These are phyloP conservation scores for Pseudozyma flocculosa DNA, from an alignment of 1,284 basidiomycete genomes.

Conservation along the genomic window DNA sequence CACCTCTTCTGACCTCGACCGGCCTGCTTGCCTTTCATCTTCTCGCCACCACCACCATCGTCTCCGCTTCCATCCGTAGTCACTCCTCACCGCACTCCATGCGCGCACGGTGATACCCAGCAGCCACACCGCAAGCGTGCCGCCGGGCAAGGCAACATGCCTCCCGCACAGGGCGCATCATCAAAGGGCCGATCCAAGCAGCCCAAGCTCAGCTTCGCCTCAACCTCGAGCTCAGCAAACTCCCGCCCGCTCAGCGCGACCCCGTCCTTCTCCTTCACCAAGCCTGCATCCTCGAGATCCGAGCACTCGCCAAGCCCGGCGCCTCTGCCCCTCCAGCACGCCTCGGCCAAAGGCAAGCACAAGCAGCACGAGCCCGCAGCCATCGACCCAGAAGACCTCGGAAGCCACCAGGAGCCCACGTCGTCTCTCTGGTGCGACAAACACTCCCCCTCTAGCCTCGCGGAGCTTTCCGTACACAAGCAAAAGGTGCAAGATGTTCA, in stretches of 20 bases:
- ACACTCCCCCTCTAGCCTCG: conserved; percentile 5
- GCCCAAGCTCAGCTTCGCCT: conserved; percentile 33
- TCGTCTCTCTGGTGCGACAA: conserved; percentile 26
- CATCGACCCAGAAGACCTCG: no score
- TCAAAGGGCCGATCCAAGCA: conserved; percentile 10
- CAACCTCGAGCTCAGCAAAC: conserved; percentile 1
- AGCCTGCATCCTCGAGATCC: background rate
- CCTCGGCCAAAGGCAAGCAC: conserved; percentile 13
- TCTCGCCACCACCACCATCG: no score
- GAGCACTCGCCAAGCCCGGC: background rate
- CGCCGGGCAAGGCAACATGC: conserved; percentile 9
- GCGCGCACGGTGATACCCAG: no score
- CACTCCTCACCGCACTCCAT: no score
- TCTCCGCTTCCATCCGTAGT: no score
- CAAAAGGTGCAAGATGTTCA: conserved; percentile 81
- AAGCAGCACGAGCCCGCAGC: conserved; percentile 2
- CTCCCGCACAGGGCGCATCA: conserved; percentile 5
- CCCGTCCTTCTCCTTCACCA: conserved; percentile 16
- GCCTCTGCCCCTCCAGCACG: background rate
- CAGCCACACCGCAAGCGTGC: no score
- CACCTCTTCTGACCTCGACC: no score
- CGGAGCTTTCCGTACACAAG: conserved; percentile 81
- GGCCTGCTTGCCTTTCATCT: no score
- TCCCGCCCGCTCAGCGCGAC: conserved; percentile 21
- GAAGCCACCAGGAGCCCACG: no score